Percentiles rank a stretch among this genome's conserved stretches.
Conservation (phyloP, 257 asterid genomes). For the Solanum lycopersicoides region DNA sequence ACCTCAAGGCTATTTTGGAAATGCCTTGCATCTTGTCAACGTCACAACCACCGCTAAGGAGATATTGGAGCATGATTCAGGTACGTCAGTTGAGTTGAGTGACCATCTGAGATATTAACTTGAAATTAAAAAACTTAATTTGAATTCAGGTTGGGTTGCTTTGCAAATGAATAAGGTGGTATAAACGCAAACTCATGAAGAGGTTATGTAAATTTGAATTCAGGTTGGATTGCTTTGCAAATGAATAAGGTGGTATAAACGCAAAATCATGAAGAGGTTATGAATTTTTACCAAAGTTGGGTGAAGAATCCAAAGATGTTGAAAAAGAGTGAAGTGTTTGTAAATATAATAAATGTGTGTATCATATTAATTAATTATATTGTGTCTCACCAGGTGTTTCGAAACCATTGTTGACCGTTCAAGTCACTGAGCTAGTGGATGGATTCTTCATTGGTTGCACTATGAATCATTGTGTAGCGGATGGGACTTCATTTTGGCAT, state of each 20-base stretch:
- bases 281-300: constrained; percentile 11
- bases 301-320: neutral
- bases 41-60: neutral
- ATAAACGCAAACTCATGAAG: constrained; percentile 6
- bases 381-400: neutral
- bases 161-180: constrained; percentile 13
- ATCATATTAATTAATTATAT: no score
- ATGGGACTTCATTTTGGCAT: constrained; percentile 42
- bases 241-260: constrained; percentile 7
- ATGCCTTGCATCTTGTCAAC: neutral
- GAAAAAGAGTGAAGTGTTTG: neutral
- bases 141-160: constrained; percentile 14
- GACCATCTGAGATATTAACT: no score
- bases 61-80: neutral
- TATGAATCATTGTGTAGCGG: constrained; percentile 25
- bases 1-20: constrained; percentile 34
- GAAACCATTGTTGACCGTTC: constrained; percentile 28
- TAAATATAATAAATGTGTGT: no score
- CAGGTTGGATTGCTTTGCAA: constrained; percentile 18
- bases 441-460: constrained; percentile 27
- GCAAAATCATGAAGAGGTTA: constrained; percentile 6
- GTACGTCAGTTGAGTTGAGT: neutral
- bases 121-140: no score
- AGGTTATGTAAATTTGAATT: neutral
- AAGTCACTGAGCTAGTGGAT: constrained; percentile 32